Evolutionary conservation across 2,329 filamentous ascomycete genomes (phyloP), one percentile per base, ranked within the genome.

Genomic region (Fusarium duplospermum): DNA sequence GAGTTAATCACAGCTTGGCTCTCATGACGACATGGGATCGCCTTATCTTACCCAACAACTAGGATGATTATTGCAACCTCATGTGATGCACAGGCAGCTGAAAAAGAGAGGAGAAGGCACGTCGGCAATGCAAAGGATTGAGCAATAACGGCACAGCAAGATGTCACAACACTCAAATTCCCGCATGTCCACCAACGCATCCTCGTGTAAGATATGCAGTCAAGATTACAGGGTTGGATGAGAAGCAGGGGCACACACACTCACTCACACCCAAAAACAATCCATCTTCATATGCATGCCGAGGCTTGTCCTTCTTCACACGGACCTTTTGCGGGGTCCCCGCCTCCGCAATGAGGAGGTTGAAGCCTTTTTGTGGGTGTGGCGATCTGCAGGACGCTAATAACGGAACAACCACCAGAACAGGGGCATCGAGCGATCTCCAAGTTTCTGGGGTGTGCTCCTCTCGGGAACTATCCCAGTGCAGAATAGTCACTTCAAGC

Each of bases 241-340:
- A n/a, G 20, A 27, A 27, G 24, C 35, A 31, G 36, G 8, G 63
- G 47, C 29, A 54, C 47, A 18, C 47, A 29, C 47, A 52, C 47
- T 8, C 24, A 18, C 24, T 29, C 47, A 52, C 47, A 54, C 47
- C 24, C 18, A 54, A 52, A 52, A 27, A 31, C 18, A 31, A 54
- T 27, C 69, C 69, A 69, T 57, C 70, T 59, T 78, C 76, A 78
- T 78, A 76, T 78, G 76, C 71, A 73, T 76, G 74, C 76, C 76
- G 76, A 78, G 76, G 76, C 63, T 75, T 62, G 58, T 58, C 50
- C 18, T 31, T 31, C 35, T 52, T 6, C 50, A 57, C 57, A 63
- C 31, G 57, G 66, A 50, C 58, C 67, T 60, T 75, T 64, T 72
- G 72, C 67, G 67, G 73, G 67, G 66, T 58, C 47, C 7, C n/a